Conservation (phyloP, 345 rosid species). For the Heritiera fomes region DNA sequence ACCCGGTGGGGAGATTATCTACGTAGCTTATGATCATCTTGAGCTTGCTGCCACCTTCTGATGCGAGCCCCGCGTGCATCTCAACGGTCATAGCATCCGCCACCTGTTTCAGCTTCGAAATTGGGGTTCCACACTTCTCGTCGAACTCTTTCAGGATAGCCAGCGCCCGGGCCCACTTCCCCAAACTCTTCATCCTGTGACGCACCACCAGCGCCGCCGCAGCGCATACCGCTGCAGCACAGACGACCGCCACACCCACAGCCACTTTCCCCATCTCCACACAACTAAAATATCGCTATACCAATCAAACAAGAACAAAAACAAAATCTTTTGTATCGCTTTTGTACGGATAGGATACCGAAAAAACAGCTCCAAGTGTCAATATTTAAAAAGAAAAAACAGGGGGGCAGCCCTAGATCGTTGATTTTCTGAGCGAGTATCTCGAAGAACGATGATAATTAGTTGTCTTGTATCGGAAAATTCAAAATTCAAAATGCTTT, state of each 20-base stretch:
- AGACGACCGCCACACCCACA: conserved; percentile 57
- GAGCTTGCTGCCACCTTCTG: conserved; percentile 88
- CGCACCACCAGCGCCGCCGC: conserved; percentile 57
- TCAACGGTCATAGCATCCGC: conserved; percentile 88
- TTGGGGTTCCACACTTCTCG: conserved; percentile 72
- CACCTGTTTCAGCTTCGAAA: conserved; percentile 63
- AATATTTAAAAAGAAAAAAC: neutral
- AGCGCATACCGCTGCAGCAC: conserved; percentile 62
- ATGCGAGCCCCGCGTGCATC: conserved; percentile 93
- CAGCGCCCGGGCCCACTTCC: conserved; percentile 60
- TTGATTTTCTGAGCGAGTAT: neutral
- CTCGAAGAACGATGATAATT: too few relatives aligned
- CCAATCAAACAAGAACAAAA: neutral
- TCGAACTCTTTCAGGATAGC: conserved; percentile 65
- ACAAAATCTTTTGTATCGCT: neutral
- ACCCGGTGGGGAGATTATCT: conserved; percentile 96
- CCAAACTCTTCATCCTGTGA: conserved; percentile 47
- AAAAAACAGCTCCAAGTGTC: neutral
- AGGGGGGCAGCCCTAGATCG: too few relatives aligned
- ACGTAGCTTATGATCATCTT: conserved; percentile 94
- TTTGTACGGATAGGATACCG: neutral
- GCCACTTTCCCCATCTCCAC: conserved; percentile 55
- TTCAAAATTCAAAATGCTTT: neutral
- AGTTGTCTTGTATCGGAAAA: too few relatives aligned
- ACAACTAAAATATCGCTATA: neutral